Percentiles rank a stretch among this genome's conserved stretches.
Conservation (phyloP, 176 grass and related monocot species). For the Areca catechu region DNA sequence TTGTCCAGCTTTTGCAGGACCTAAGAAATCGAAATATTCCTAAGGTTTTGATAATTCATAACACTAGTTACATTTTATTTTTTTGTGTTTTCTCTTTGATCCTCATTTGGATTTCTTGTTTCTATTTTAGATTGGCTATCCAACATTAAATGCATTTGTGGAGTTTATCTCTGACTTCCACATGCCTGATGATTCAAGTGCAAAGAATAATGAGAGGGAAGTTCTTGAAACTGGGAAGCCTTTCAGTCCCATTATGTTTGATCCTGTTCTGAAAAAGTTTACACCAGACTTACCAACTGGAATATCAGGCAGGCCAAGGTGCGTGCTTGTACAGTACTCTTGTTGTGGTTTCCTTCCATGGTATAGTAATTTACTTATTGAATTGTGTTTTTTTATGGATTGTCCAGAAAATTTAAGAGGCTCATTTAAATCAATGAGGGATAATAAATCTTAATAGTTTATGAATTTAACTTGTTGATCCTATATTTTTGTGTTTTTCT, state of each 20-base stretch:
- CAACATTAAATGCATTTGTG: constrained; percentile 73
- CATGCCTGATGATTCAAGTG: constrained; percentile 39
- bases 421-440: no score
- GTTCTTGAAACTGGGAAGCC: constrained; percentile 51
- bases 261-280: constrained; percentile 65
- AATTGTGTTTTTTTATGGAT: no score
- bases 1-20: constrained; percentile 63
- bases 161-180: constrained; percentile 76
- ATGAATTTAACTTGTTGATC: no score
- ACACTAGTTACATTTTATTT: not conserved
- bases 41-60: constrained; percentile 38
- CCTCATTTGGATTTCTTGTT: constrained; percentile 6
- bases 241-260: constrained; percentile 72
- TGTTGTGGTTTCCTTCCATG: no score
- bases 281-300: constrained; percentile 73
- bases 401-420: no score
- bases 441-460: no score
- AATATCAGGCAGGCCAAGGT: constrained; percentile 64
- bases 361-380: no score
- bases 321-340: not conserved
- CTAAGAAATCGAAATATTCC: constrained; percentile 50
- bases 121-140: constrained; percentile 53
- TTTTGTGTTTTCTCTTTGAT: constrained; percentile 8
- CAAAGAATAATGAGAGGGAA: constrained; percentile 53
- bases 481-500: no score